Percentiles rank a stretch among this genome's conserved stretches.
These are phyloP conservation scores for Carex cristatella DNA, from an alignment of 176 grass and related monocot genomes.

Conservation along the genomic window DNA sequence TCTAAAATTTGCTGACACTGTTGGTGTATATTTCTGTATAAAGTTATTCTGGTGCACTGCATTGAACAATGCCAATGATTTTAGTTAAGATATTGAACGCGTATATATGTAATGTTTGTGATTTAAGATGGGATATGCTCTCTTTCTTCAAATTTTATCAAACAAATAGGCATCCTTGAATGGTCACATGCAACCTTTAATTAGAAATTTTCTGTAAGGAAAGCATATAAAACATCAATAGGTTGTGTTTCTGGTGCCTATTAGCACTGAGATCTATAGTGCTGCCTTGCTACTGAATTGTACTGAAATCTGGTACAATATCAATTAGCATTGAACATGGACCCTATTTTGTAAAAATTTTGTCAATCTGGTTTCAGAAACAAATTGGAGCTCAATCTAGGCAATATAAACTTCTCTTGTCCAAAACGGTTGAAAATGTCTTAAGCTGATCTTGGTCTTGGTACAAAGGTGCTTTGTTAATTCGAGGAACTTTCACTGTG, in stretches of 20 bases:
- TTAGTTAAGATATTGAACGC: background rate
- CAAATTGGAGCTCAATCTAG: background rate
- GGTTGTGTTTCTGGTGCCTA: background rate
- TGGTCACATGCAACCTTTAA: background rate
- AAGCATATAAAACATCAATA: background rate
- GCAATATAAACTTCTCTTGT: background rate
- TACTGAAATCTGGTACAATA: background rate
- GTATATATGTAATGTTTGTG: background rate
- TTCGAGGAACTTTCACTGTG: background rate
- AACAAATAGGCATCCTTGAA: background rate
- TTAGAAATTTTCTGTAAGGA: background rate
- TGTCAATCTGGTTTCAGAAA: background rate
- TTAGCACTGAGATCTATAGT: background rate
- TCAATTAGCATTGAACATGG: background rate
- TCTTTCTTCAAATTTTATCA: too few species aligned
- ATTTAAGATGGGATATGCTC: background rate
- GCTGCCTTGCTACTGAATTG: background rate
- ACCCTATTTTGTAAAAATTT: background rate
- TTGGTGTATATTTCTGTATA: background rate
- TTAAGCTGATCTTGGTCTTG: background rate
- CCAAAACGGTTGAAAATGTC: background rate
- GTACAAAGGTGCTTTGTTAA: background rate
- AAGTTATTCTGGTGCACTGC: background rate
- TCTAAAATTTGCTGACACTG: background rate
- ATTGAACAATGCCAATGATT: background rate